These are phyloP conservation scores for Physcia stellaris DNA, from an alignment of 495 filamentous ascomycete species.

Conservation along the genomic window DNA sequence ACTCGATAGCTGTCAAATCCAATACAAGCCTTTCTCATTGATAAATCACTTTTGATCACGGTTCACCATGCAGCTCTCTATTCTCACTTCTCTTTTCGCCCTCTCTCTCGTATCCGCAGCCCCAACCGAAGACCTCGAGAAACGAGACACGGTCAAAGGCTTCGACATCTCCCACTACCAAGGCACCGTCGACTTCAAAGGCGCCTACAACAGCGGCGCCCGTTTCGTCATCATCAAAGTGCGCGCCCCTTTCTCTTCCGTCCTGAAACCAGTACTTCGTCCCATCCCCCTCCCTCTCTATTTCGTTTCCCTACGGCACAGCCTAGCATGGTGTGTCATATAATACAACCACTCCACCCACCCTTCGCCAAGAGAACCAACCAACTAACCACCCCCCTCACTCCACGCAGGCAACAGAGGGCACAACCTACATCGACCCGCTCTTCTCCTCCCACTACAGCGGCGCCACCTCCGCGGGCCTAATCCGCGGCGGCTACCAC, in stretches of 20 bases:
- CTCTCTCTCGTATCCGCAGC: background rate
- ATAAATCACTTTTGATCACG: too few species aligned
- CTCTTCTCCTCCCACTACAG: slow-evolving; percentile 41
- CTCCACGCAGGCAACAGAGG: slow-evolving; percentile 41
- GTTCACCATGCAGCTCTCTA: too few species aligned
- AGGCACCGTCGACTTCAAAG: slow-evolving; percentile 38
- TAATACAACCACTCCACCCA: background rate
- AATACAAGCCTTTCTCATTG: too few species aligned
- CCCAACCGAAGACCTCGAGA: slow-evolving; percentile 17
- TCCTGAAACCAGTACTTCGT: background rate
- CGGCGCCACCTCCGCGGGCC: slow-evolving; percentile 34
- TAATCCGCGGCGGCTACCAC: slow-evolving; percentile 43
- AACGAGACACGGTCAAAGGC: slow-evolving; percentile 38
- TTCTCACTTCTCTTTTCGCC: background rate
- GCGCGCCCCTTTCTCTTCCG: too few species aligned
- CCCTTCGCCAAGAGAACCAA: background rate
- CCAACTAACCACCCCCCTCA: background rate
- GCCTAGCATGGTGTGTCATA: background rate
- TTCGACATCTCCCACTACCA: slow-evolving; percentile 56
- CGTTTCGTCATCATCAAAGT: slow-evolving; percentile 61
- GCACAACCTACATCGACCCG: slow-evolving; percentile 37
- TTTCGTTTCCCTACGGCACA: background rate
- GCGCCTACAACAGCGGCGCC: slow-evolving; percentile 41
- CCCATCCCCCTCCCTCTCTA: background rate
- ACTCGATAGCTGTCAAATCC: too few species aligned